Conservation (phyloP, 2,329 filamentous ascomycete genomes). For the Dryadomyces quercus-mongolicae region DNA sequence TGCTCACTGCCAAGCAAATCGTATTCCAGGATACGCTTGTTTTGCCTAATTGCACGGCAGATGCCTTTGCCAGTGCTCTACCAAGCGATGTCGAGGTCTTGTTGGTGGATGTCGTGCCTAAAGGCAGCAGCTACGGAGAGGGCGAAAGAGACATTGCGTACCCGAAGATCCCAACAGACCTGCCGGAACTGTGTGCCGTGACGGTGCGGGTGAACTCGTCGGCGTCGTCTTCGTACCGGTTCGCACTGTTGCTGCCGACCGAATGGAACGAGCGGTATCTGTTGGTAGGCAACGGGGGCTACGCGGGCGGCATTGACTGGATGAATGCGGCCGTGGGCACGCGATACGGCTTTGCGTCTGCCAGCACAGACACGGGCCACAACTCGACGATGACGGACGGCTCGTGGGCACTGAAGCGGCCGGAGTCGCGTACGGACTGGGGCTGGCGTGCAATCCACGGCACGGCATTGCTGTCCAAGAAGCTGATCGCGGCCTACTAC, state of each 20-base stretch:
- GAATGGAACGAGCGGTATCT: slow-evolving; percentile 25
- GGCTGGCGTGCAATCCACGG: slow-evolving; percentile 33
- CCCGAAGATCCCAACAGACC: slow-evolving; percentile 21
- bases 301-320: slow-evolving; percentile 22
- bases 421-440: slow-evolving; percentile 26
- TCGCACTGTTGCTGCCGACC: slow-evolving; percentile 25
- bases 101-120: slow-evolving; percentile 17
- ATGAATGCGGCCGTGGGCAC: slow-evolving; percentile 18
- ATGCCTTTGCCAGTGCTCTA: slow-evolving; percentile 5
- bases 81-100: slow-evolving; percentile 20
- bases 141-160: slow-evolving; percentile 21
- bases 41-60: slow-evolving; percentile 2
- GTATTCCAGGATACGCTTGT: no score
- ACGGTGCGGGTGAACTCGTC: slow-evolving; percentile 22
- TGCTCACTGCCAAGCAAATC: no score
- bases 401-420: slow-evolving; percentile 24
- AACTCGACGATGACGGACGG: slow-evolving; percentile 17
- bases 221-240: slow-evolving; percentile 20
- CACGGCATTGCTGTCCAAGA: slow-evolving; percentile 35
- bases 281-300: slow-evolving; percentile 26
- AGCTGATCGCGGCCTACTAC: slow-evolving; percentile 38
- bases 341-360: slow-evolving; percentile 27
- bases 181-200: slow-evolving; percentile 26
- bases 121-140: slow-evolving; percentile 24
- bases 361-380: slow-evolving; percentile 33